Base-by-base conservation (phyloP, 2,329 filamentous ascomycete genomes). In the Cladorrhinum sp. region DNA sequence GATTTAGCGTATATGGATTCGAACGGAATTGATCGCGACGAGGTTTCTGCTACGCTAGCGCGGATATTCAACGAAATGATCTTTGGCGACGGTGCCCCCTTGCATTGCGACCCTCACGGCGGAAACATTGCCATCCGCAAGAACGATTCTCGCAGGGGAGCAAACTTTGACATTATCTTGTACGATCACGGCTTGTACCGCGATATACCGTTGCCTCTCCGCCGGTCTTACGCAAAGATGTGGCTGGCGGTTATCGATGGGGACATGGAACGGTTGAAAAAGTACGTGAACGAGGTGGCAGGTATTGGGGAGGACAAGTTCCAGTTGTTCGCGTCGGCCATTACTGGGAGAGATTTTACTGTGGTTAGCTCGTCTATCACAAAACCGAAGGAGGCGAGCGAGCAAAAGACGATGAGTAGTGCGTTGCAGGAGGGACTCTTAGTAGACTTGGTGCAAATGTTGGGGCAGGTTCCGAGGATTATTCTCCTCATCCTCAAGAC, bases 61-160 rank as follows among this genome's bases (percentile, higher is more conserved):
- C 87, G 88, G 61, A 92, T 99, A 61, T 99, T 99, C 82, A 99
- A 99, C 79, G 93, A 98, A 73, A 99, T 99, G 95, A 97, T 99
- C 67, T 99, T 99, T 67, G 93, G 93, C 53, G 85, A 88, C 56
- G 84, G 88, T 61, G 93, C 93, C 0, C 92, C 95, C 0, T 78
- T 99, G 41, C 95, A 99, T 77, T 99, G 95, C 76, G 95, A 99
- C 72, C 95, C 95, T 0, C 95, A 99, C 71, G 95, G 93, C 52
- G 95, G 95, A 50, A 99, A 99, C 71, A 89, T 99, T 58, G 93
- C 95, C 22, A 92, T 99, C 63, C 87, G 93, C 48, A 87, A 91
- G 73, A 95, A 93, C 70, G 73, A 81, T 3, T 76, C 74, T 16
- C 80, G 84, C 36, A 78, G 78, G 50, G 75, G 79, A 3, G 76